phyloP scores from a whole-genome alignment of 306 rosid species.

The Trifolium dubium region DNA sequence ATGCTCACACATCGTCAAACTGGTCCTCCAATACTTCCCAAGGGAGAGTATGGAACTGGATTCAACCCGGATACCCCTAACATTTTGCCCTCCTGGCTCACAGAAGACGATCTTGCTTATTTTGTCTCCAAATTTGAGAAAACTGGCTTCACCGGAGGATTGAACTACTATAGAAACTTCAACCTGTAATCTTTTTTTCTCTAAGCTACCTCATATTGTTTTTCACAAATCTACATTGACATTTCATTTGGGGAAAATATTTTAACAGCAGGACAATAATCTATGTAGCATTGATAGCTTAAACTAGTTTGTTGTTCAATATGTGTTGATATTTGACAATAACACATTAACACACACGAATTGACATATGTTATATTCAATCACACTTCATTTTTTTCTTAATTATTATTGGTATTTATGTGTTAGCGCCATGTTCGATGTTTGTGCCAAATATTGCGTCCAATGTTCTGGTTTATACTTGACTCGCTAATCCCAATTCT shows the following conservation, averaged over 20 bases:
- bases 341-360: neutral
- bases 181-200: constrained; percentile 26
- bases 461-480: too few species aligned
- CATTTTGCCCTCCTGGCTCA: constrained; percentile 54
- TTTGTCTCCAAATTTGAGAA: constrained; percentile 50
- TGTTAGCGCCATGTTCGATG: too few species aligned
- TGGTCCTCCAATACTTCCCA: constrained; percentile 44
- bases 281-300: too few species aligned
- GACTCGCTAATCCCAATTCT: neutral
- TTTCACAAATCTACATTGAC: neutral
- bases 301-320: neutral
- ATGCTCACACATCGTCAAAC: constrained; percentile 34
- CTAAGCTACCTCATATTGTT: neutral
- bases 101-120: constrained; percentile 49
- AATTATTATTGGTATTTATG: too few species aligned
- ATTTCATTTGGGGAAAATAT: neutral
- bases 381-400: neutral
- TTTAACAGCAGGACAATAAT: neutral
- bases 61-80: constrained; percentile 30
- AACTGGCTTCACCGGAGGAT: constrained; percentile 52
- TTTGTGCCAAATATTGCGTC: too few species aligned
- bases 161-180: constrained; percentile 53
- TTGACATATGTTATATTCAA: neutral
- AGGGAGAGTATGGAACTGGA: constrained; percentile 35
- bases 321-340: neutral